Evolutionary conservation across 1,284 basidiomycete species (phyloP), one percentile per base, ranked within the genome.

Genomic region (Ustilago cynodontis): DNA sequence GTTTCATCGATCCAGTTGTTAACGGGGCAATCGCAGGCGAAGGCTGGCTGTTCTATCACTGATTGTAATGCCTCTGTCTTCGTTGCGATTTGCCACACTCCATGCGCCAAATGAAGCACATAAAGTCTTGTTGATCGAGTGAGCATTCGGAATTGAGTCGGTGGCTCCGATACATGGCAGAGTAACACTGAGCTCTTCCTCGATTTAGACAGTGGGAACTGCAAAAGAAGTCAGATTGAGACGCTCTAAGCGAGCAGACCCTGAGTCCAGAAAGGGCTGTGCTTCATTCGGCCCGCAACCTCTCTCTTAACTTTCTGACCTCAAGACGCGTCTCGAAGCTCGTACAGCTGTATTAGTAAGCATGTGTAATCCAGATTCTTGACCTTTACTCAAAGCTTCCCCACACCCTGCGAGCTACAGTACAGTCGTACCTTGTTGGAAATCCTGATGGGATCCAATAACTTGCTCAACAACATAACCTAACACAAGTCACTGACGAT

Each of bases 251-350:
- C 24, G 49, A 31, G 13, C 26, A 18, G 28, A 51, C 49, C 28
- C 49, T 51, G 49, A 31, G 37, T 39, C 37, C 11, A 51, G 18
- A 28, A 18, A 20, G 13, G 20, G 47, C 47, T 50, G 20, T 24
- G 47, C 13, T 35, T 35, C 33, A 35, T 3, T 26, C 47, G 47
- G 47, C 3, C 22, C n/a, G n/a, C n/a, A n/a, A n/a, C n/a, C n/a
- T n/a, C n/a, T n/a, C n/a, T n/a, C n/a, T n/a, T n/a, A n/a, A n/a
- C 20, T 14, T 50, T 26, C 41, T n/a, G n/a, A 29, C 33, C 26
- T n/a, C 45, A 31, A 49, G 45, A 49, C 61, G 61, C 61, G 61
- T 56, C 45, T 39, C 16, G 10, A 11, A 28, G 3, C 9, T n/a
- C 20, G 10, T 31, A 37, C 49, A 59, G 35, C 14, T 26, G 22